Conservation (phyloP, 306 rosid genomes). For the Medicago arabica region DNA sequence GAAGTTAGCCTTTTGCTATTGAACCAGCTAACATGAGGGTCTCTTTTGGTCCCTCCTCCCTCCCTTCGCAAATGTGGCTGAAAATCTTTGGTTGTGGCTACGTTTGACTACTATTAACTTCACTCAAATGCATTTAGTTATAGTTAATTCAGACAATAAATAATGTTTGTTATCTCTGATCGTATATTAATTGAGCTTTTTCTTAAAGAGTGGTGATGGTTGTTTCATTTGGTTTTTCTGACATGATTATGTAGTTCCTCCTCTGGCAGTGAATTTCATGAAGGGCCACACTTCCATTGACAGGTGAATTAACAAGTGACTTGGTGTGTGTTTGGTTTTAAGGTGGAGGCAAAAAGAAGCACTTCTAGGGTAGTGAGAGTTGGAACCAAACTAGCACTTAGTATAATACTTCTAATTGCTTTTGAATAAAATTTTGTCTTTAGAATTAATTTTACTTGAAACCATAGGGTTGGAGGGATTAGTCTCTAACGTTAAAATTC, state of each 20-base stretch:
- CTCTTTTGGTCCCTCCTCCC: constrained; percentile 30
- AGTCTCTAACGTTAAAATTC: too few relatives aligned
- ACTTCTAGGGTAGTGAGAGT: too few relatives aligned
- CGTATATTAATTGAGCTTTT: neutral
- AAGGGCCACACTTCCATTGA: neutral
- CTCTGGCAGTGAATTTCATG: constrained; percentile 26
- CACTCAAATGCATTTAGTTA: constrained; percentile 30
- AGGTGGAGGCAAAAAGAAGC: too few relatives aligned
- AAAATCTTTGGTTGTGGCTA: constrained; percentile 42
- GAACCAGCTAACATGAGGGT: constrained; percentile 45
- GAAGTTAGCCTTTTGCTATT: constrained; percentile 29
- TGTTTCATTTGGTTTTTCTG: constrained; percentile 16
- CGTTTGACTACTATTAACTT: constrained; percentile 34
- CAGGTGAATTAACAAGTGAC: neutral
- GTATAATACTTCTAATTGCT: too few relatives aligned
- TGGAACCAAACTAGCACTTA: neutral
- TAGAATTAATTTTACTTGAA: too few relatives aligned
- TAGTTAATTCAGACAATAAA: constrained; percentile 18
- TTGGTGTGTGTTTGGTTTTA: too few relatives aligned
- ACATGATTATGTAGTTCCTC: constrained; percentile 16
- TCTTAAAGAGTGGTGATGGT: constrained; percentile 16
- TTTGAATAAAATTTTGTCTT: too few relatives aligned
- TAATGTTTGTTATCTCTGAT: too few relatives aligned
- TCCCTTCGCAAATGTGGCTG: constrained; percentile 29
- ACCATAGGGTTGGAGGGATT: too few relatives aligned